Base-by-base conservation (phyloP, 371 early-diverging fungal species). In the Lichtheimia ramosa region DNA sequence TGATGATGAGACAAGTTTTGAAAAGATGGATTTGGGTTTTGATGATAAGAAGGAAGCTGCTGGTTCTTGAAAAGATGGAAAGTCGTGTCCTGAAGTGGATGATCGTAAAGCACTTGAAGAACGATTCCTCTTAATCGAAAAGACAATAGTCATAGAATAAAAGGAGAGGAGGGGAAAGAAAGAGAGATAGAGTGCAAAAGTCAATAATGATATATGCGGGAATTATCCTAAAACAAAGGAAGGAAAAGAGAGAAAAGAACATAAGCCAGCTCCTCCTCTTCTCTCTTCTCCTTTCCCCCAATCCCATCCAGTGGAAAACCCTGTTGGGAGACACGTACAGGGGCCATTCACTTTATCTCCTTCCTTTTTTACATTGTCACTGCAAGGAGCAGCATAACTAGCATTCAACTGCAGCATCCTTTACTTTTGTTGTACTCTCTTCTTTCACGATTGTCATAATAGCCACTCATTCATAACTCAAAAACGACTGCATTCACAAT, bases 1-100 rank as follows among this genome's bases (percentile, higher is more conserved):
- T 5, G 58, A 49, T 5, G 56, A 12, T 20, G 56, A 27, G 34
- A 48, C 18, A 21, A 48, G 48, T 51, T 24, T 51, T 51, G 51
- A 21, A 51, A 51, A 51, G 24, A 15, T 51, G 25, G 25, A 51
- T 21, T 51, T 51, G 51, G n/a, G 25, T 51, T 15, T 20, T 27
- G 51, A 51, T 6, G 27, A 51, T 25, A 18, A 15, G 15, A 21
- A n/a, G 25, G 15, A 18, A 21, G 48, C 48, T 48, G 48, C 16
- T 48, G 48, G 15, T 51, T 46, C 46, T 46, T 46, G 46, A 18
- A 46, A 34, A 34, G 34, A 34, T 34, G 34, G 34, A 34, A 34
- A 34, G 10, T 34, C 34, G 34, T 34, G 34, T 8, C 6, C 34
- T 34, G 34, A 34, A 34, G 34, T 34, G 34, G 34, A 34, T 34